Evolutionary conservation across 371 early-diverging fungal genomes (phyloP).

Genomic region (Funneliformis caledonium): DNA sequence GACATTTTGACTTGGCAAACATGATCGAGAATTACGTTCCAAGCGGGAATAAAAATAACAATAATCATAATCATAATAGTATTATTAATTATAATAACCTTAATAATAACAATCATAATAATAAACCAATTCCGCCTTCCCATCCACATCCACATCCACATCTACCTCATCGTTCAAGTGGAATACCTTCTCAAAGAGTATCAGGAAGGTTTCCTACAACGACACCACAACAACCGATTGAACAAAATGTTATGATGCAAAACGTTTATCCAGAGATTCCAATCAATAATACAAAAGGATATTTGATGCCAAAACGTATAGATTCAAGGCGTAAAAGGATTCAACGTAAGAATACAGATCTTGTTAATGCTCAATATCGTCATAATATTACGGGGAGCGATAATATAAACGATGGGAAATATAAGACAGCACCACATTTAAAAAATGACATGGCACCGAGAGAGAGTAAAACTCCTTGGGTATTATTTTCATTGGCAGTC

Average conservation of each 20-base stretch:
- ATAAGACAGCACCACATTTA: slow-evolving; percentile 17
- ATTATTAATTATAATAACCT: background rate
- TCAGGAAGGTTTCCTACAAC: background rate
- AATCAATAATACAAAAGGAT: slow-evolving; percentile 4
- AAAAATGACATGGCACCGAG: slow-evolving; percentile 39
- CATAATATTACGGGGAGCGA: background rate
- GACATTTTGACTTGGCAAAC: slow-evolving; percentile 44
- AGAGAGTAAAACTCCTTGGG: slow-evolving; percentile 42
- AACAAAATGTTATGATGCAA: background rate
- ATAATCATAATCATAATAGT: background rate
- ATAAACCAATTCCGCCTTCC: background rate
- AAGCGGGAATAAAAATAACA: background rate
- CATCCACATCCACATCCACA: background rate
- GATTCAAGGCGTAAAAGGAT: background rate
- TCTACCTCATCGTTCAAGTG: background rate
- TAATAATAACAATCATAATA: background rate
- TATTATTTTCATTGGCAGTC: slow-evolving; percentile 41
- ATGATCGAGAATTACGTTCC: slow-evolving; percentile 45
- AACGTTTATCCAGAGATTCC: background rate
- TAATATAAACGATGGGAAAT: background rate
- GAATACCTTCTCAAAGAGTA: background rate
- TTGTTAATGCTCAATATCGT: slow-evolving; percentile 2
- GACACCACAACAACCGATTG: background rate
- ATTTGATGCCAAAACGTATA: slow-evolving; percentile 23
- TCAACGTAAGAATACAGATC: slow-evolving; percentile 16